These are phyloP conservation scores for Leccinum longicurvipes DNA, from an alignment of 768 basidiomycete species.

Conservation along the genomic window DNA sequence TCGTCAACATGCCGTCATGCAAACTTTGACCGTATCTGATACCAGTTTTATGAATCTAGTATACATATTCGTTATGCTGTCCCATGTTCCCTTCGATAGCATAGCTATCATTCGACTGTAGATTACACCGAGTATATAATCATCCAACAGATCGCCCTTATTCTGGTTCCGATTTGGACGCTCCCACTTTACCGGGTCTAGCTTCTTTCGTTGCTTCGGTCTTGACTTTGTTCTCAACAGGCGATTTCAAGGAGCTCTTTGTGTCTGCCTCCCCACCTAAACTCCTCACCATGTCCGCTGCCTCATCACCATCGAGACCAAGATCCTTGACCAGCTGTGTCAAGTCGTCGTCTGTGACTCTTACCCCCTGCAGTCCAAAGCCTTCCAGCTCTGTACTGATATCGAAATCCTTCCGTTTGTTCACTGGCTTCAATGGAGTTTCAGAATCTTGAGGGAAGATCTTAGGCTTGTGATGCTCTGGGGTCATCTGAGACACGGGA, in stretches of 20 bases:
- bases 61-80: background rate
- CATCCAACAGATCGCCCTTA: background rate
- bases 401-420: conserved; percentile 60
- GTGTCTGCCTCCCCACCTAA: conserved; percentile 36
- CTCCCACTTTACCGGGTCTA: background rate
- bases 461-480: conserved; percentile 63
- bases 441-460: conserved; percentile 43
- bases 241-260: conserved; percentile 7
- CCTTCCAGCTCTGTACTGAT: conserved; percentile 66
- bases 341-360: conserved; percentile 74
- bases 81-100: background rate
- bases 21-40: conserved; percentile 27
- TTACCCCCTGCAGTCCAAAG: conserved; percentile 72
- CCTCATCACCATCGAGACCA: conserved; percentile 74
- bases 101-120: background rate
- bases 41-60: background rate
- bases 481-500: conserved; percentile 75
- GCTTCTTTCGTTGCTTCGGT: conserved; percentile 3
- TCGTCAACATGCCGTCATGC: conserved; percentile 39
- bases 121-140: conserved; percentile 4
- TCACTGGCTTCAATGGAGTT: conserved; percentile 53
- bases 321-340: conserved; percentile 67
- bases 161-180: conserved; percentile 2
- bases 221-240: conserved; percentile 8
- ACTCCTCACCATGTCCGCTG: conserved; percentile 69